These are phyloP conservation scores for Chloris gayana DNA, from an alignment of 176 grass and related monocot species.

Conservation along the genomic window DNA sequence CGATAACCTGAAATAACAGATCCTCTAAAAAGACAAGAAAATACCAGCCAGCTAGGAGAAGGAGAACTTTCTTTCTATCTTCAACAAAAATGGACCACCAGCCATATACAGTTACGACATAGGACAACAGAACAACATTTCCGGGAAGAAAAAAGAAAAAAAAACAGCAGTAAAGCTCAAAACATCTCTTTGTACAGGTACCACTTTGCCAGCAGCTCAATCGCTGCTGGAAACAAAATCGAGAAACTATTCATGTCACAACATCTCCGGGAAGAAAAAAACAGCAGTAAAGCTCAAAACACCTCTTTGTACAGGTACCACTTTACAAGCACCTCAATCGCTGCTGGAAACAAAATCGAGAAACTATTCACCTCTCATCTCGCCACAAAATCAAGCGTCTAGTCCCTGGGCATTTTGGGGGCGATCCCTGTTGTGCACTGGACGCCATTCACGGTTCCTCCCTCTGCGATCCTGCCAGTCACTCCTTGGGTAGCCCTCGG, in stretches of 20 bases:
- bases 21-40: not conserved
- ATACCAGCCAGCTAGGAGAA: not conserved
- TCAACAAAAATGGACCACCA: not conserved
- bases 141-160: no score
- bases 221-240: constrained; percentile 8
- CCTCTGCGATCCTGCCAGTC: constrained; percentile 32
- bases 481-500: constrained; percentile 27
- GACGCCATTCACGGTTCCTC: constrained; percentile 21
- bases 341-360: constrained; percentile 10
- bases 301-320: constrained; percentile 12
- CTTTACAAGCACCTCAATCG: not conserved
- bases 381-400: constrained; percentile 11
- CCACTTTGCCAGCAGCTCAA: constrained; percentile 5
- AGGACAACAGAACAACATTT: not conserved
- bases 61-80: not conserved
- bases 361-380: constrained; percentile 5
- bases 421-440: constrained; percentile 18
- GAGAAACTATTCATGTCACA: not conserved
- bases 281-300: not conserved
- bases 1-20: no score
- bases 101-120: not conserved
- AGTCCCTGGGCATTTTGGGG: constrained; percentile 1
- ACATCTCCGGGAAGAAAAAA: no score
- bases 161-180: not conserved
- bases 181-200: constrained; percentile 2